Evolutionary conservation across 495 filamentous ascomycete genomes (phyloP).

Genomic region (Choiromyces venosus): DNA sequence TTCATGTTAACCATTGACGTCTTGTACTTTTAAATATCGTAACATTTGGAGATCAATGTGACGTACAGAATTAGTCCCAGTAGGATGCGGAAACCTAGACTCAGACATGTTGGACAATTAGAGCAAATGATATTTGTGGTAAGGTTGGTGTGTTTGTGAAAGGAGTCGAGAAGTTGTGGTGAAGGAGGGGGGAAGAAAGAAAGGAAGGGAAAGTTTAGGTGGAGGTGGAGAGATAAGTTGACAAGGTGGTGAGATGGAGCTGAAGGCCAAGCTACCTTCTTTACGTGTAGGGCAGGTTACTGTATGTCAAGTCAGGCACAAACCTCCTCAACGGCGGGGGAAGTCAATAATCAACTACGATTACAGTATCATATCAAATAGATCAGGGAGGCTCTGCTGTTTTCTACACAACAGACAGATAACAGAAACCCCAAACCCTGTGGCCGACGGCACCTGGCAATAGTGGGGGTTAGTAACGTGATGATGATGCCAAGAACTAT

Average conservation of each 20-base stretch:
- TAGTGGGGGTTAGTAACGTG: neutral
- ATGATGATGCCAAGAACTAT: neutral
- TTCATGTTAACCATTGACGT: neutral
- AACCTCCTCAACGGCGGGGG: too few relatives aligned
- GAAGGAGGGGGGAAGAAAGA: neutral
- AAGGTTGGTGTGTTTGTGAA: neutral
- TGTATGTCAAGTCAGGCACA: neutral
- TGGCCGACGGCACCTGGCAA: too few relatives aligned
- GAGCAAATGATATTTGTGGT: neutral
- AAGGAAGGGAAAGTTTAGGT: neutral
- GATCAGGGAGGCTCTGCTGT: neutral
- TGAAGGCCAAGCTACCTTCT: neutral
- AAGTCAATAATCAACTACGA: too few relatives aligned
- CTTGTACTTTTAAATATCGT: neutral
- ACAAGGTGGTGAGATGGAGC: neutral
- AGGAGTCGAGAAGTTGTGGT: neutral
- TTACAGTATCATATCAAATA: too few relatives aligned
- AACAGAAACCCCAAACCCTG: neutral
- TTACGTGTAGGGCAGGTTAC: neutral
- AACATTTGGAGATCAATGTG: neutral
- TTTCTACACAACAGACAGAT: neutral
- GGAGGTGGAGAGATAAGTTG: neutral
- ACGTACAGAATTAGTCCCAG: neutral
- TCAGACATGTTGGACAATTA: neutral
- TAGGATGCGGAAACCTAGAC: neutral